Conservation (phyloP, 129 eudicot genomes). For the Flaveria robusta region DNA sequence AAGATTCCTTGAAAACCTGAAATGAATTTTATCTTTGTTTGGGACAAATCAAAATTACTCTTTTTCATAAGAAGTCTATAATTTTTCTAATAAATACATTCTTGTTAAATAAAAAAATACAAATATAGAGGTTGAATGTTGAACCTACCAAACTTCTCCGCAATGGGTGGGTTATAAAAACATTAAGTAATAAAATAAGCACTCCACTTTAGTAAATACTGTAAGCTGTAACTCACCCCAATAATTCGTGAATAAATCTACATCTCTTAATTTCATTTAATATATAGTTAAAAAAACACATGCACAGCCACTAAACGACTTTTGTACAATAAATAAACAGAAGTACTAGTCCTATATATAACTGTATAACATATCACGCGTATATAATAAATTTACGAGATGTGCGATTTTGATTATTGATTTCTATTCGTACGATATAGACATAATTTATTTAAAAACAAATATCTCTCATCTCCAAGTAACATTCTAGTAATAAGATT, state of each 20-base stretch:
- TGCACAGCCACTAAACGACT: conserved; percentile 36
- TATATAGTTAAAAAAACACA: conserved; percentile 11
- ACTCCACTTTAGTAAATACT: conserved; percentile 33
- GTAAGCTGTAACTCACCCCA: conserved; percentile 35
- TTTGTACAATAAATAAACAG: too few species aligned
- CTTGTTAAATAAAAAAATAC: too few species aligned
- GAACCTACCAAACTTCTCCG: too few species aligned
- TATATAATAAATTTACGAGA: conserved; percentile 9
- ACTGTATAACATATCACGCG: background rate
- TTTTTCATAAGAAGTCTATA: too few species aligned
- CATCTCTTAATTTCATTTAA: conserved; percentile 18
- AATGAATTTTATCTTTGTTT: too few species aligned
- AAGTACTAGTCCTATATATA: background rate
- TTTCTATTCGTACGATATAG: background rate
- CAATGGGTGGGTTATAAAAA: too few species aligned
- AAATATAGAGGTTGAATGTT: too few species aligned
- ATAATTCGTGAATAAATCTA: conserved; percentile 39
- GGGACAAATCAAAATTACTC: too few species aligned
- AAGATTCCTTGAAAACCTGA: too few species aligned
- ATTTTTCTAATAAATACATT: too few species aligned
- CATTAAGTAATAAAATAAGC: conserved; percentile 35
- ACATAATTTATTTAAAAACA: background rate
- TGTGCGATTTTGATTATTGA: conserved; percentile 12
- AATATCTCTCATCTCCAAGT: too few species aligned
- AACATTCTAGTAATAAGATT: too few species aligned